Evolutionary conservation across 2,329 filamentous ascomycete species (phyloP).

Genomic region (Calonectria henricotiae): DNA sequence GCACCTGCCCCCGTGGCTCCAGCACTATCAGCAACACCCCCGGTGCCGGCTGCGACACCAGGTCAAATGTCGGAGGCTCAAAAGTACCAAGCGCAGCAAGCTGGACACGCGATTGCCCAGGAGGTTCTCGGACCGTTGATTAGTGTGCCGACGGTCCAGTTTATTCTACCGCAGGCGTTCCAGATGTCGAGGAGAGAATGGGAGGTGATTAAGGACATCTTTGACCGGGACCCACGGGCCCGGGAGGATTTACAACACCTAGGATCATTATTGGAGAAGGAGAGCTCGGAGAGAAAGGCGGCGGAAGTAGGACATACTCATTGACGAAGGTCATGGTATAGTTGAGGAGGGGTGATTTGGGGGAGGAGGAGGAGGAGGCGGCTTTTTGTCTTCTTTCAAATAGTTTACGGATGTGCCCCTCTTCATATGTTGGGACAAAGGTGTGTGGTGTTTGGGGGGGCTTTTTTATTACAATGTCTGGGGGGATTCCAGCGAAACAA

Average conservation of each 20-base stretch:
- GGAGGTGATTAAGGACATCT: slow-evolving; percentile 79
- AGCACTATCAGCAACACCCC: slow-evolving; percentile 30
- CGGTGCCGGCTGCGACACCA: slow-evolving; percentile 37
- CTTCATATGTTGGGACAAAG: slow-evolving; percentile 2
- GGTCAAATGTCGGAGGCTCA: slow-evolving; percentile 56
- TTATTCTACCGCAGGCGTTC: slow-evolving; percentile 79
- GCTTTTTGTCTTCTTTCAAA: slow-evolving; percentile 25
- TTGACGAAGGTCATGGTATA: slow-evolving; percentile 21
- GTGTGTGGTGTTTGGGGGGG: slow-evolving; percentile 25
- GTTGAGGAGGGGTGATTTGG: neutral
- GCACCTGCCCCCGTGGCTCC: slow-evolving; percentile 32
- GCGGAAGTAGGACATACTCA: slow-evolving; percentile 32
- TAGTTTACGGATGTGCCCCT: slow-evolving; percentile 21
- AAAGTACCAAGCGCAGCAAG: slow-evolving; percentile 63
- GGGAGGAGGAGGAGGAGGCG: neutral
- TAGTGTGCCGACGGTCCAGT: slow-evolving; percentile 76
- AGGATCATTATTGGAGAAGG: slow-evolving; percentile 70
- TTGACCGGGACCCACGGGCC: slow-evolving; percentile 77
- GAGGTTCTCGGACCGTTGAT: slow-evolving; percentile 78
- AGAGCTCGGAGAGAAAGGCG: slow-evolving; percentile 55
- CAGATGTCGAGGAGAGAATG: slow-evolving; percentile 82
- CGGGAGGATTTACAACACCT: slow-evolving; percentile 75
- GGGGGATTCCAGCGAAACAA: slow-evolving; percentile 9
- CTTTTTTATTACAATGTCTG: slow-evolving; percentile 19
- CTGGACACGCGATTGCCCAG: slow-evolving; percentile 72